Base-by-base conservation (phyloP, 495 filamentous ascomycete genomes). In the Pyrenopolyporus hunteri region DNA sequence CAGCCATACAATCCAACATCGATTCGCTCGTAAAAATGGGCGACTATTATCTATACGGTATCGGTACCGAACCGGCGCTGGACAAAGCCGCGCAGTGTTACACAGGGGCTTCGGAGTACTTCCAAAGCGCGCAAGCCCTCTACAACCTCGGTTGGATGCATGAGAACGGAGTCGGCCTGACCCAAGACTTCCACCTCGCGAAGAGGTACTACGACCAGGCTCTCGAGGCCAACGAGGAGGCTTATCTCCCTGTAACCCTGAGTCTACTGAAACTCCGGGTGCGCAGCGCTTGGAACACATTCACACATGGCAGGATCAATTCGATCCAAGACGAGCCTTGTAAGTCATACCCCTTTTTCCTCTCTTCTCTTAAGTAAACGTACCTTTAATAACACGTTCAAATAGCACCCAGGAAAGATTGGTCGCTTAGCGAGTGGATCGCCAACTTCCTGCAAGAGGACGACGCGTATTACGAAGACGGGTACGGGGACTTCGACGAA, bases 71-170 rank as follows among this genome's bases (percentile, higher is more conserved):
- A 36, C 52, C 77, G 1, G 91, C 96, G 66, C 76, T 85, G 6
- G 91, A 96, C 57, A 97, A 97, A 73, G 94, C 94, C 1, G 93
- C 92, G 0, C 85, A 88, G 16, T 98, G 95, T 75, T 99, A 98
- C 63, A 87, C 89, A 48, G 89, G 88, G 6, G 94, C 94, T 4
- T 92, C 93, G 1, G 94, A 98, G 66, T 90, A 86, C 44, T 84
- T 91, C 66, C 90, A 91, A 67, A 94, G 90, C 68, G 93, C 93
- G 20, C 94, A 98, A 76, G 95, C 95, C 9, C 86, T 96, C 51
- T 99, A 91, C 84, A 97, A 99, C 63, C 79, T 99, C 9, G 94
- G 94, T 10, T 99, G 94, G 94, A 98, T 99, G 91, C 92, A 99
- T 73, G 94, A 99, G 74, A 97, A 98, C 68, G 94, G 94, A 2